phyloP scores from a whole-genome alignment of 257 asterid species.

The Verbascum thapsus region DNA sequence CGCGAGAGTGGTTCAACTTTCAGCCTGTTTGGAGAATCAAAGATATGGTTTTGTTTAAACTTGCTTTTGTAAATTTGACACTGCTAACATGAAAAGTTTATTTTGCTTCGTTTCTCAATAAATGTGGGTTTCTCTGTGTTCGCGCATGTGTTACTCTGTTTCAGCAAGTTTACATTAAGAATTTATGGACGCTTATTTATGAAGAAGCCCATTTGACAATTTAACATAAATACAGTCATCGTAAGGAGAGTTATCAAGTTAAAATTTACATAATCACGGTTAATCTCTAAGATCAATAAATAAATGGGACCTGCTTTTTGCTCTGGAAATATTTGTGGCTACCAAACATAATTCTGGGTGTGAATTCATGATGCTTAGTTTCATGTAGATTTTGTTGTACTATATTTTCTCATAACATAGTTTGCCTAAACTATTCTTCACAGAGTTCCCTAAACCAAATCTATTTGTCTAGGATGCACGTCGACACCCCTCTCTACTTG shows the following conservation, averaged over 20 bases:
- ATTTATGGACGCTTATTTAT: background rate
- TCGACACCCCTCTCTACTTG: no score
- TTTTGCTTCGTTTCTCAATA: background rate
- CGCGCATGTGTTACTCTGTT: background rate
- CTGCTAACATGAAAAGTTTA: background rate
- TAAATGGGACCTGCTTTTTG: no score
- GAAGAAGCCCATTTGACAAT: background rate
- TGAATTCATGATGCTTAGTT: background rate
- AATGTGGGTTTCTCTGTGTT: background rate
- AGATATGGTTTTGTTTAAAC: slow-evolving; percentile 3
- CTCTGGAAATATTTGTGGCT: background rate
- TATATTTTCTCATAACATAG: background rate
- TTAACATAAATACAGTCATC: background rate
- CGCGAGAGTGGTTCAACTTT: background rate
- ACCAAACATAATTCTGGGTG: background rate
- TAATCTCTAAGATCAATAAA: no score
- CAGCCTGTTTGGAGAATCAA: background rate
- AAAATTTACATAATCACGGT: no score
- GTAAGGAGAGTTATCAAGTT: no score
- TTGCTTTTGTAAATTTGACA: background rate
- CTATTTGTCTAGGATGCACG: background rate
- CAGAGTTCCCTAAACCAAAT: background rate
- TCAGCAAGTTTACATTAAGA: background rate
- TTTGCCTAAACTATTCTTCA: background rate
- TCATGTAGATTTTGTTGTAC: background rate